A percentile compares a stretch with the other conserved stretches of the same genome.
Conservation (phyloP, 257 asterid species). For the Galeopsis tetrahit region DNA sequence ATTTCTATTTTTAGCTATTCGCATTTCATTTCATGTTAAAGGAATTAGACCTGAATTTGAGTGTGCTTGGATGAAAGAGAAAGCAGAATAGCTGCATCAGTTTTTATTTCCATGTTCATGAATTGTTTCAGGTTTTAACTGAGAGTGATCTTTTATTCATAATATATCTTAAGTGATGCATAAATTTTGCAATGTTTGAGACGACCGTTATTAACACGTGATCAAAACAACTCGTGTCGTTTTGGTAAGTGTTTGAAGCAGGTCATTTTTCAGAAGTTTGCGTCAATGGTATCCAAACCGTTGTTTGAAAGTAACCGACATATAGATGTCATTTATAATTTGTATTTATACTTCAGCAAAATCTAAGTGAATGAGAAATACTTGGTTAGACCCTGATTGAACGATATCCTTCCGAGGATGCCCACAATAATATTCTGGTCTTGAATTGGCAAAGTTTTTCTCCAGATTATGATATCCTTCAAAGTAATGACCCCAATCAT, state of each 20-base stretch:
- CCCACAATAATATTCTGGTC: conserved; percentile 9
- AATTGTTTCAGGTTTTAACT: not conserved
- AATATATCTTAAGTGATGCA: not conserved
- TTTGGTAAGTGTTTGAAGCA: not conserved
- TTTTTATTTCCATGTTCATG: conserved; percentile 19
- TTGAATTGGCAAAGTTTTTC: conserved; percentile 1
- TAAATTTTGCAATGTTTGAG: conserved; percentile 7
- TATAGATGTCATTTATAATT: not conserved
- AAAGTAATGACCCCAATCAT: not conserved
- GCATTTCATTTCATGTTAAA: conserved; percentile 16
- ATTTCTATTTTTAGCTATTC: conserved; percentile 21
- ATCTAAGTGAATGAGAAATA: conserved; percentile 15
- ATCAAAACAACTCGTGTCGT: not conserved
- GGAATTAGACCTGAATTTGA: conserved; percentile 13
- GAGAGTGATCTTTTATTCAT: conserved; percentile 10
- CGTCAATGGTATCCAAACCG: not conserved
- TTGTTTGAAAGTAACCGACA: conserved; percentile 18
- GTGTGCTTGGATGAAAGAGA: conserved; percentile 15
- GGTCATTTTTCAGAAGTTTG: not conserved
- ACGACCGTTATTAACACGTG: not conserved
- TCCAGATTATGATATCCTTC: not conserved
- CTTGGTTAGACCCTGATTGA: not conserved
- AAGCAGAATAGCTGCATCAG: not conserved
- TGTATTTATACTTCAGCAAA: not conserved
- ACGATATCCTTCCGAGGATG: conserved; percentile 8